A percentile compares a stretch with the other conserved stretches of the same genome.
Conservation (phyloP, 768 basidiomycete species). For the Candolleomyces aberdarensis region DNA sequence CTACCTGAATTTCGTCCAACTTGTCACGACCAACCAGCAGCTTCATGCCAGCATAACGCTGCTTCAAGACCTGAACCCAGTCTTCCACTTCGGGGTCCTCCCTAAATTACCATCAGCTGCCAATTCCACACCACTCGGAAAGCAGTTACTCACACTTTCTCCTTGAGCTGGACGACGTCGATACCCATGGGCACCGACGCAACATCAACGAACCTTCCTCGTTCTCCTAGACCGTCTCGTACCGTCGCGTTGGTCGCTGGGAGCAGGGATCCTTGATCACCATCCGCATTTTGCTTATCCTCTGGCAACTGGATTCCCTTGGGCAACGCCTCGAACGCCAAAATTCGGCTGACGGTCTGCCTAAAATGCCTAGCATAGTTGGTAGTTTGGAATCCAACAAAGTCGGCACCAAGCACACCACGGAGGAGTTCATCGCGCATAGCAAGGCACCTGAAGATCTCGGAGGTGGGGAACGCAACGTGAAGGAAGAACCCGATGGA, state of each 20-base stretch:
- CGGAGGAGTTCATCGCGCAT: conserved; percentile 73
- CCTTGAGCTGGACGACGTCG: conserved; percentile 65
- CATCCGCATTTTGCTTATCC: conserved; percentile 24
- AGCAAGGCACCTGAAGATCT: conserved; percentile 91
- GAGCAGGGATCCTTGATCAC: not conserved
- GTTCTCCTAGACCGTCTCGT: conserved; percentile 27
- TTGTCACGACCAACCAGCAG: conserved; percentile 87
- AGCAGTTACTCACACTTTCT: conserved; percentile 48
- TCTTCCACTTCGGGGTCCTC: conserved; percentile 75
- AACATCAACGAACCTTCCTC: conserved; percentile 74
- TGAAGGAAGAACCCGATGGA: conserved; percentile 95
- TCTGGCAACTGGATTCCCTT: conserved; percentile 70
- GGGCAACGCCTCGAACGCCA: conserved; percentile 77
- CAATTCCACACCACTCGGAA: too few relatives aligned
- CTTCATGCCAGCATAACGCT: conserved; percentile 84
- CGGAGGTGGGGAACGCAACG: conserved; percentile 92
- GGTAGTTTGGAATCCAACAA: conserved; percentile 90
- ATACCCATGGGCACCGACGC: conserved; percentile 92
- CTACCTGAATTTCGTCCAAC: conserved; percentile 76
- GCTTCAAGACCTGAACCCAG: conserved; percentile 76
- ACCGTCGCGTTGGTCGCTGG: conserved; percentile 16
- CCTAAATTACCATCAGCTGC: conserved; percentile 28
- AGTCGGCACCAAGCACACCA: conserved; percentile 90
- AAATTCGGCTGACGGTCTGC: conserved; percentile 78
- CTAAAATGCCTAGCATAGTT: conserved; percentile 83